A percentile compares a stretch with the other conserved stretches of the same genome.
These are phyloP conservation scores for Aspergillus asperescens DNA, from an alignment of 495 filamentous ascomycete species.

Conservation along the genomic window DNA sequence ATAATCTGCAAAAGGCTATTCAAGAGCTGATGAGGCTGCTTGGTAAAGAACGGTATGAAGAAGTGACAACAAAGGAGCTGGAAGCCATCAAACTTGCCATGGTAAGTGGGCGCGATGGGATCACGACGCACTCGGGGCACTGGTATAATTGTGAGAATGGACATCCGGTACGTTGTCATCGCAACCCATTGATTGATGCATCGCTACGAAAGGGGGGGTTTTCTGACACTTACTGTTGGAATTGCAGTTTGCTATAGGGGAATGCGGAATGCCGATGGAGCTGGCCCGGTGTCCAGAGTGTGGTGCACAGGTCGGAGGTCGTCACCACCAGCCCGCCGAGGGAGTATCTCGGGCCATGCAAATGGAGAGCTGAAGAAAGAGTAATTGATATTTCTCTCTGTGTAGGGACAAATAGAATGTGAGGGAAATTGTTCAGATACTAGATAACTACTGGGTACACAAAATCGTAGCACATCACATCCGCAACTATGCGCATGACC, in stretches of 20 bases:
- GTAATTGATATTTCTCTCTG: no score
- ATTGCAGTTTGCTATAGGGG: slow-evolving; percentile 56
- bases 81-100: slow-evolving; percentile 1
- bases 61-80: background rate
- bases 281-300: slow-evolving; percentile 59
- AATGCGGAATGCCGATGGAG: slow-evolving; percentile 69
- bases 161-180: slow-evolving; percentile 41
- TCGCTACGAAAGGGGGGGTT: no score
- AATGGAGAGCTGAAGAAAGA: no score
- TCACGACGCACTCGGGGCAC: slow-evolving; percentile 19
- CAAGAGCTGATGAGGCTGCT: background rate
- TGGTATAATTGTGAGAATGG: slow-evolving; percentile 39
- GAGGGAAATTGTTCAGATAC: no score
- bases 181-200: background rate
- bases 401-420: no score
- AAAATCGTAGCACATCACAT: no score
- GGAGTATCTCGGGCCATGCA: background rate
- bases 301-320: slow-evolving; percentile 52
- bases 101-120: background rate
- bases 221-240: no score
- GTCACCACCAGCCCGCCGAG: slow-evolving; percentile 43
- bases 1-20: background rate
- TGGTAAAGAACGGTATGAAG: background rate
- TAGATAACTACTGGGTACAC: no score
- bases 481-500: no score